Evolutionary conservation across 176 grass and related monocot species (phyloP).

Genomic region (Oryza coarctata): DNA sequence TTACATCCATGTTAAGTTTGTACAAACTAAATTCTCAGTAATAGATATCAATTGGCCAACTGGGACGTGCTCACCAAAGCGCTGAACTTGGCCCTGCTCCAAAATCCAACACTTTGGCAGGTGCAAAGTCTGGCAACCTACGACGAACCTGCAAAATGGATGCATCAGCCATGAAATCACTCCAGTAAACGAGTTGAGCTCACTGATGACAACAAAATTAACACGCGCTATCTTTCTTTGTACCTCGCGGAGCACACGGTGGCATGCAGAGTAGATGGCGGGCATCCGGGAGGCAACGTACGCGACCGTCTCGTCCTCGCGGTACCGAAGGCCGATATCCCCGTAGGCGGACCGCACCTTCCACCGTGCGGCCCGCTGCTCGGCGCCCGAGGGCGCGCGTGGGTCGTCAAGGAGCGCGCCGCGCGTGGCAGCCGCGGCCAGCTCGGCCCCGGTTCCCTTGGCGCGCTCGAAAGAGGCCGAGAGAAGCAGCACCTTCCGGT

Average conservation of each 20-base stretch:
- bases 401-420: constrained; percentile 64
- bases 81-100: constrained; percentile 89
- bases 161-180: not conserved
- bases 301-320: constrained; percentile 77
- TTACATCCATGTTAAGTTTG: constrained; percentile 7
- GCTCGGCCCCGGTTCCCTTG: constrained; percentile 67
- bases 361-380: constrained; percentile 57
- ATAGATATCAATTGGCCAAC: not conserved
- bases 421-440: constrained; percentile 55
- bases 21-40: not conserved
- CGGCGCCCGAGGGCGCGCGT: constrained; percentile 37
- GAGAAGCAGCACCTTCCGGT: constrained; percentile 65
- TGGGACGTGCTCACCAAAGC: constrained; percentile 62
- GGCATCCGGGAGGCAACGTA: constrained; percentile 94
- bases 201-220: not conserved
- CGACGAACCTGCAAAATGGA: constrained; percentile 60
- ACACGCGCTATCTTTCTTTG: not conserved
- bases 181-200: not conserved
- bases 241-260: constrained; percentile 91
- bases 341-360: constrained; percentile 81
- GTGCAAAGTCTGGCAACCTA: constrained; percentile 67
- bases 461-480: constrained; percentile 68
- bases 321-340: constrained; percentile 71
- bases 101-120: constrained; percentile 82
- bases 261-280: constrained; percentile 73